phyloP scores from a whole-genome alignment of 1,284 basidiomycete species.

The Fomitopsis betulina region DNA sequence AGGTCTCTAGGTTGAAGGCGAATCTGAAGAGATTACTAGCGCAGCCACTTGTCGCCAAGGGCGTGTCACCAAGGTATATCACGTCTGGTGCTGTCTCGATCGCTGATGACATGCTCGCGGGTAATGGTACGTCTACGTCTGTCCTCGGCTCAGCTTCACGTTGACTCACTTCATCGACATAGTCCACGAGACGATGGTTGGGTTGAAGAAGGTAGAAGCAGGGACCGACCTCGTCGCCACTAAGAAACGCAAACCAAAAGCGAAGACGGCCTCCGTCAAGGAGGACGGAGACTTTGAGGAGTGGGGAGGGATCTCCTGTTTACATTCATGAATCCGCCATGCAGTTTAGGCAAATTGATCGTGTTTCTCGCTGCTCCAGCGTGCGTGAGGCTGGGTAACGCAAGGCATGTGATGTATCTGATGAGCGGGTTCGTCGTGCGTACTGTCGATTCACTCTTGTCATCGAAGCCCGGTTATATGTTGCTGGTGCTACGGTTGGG shows the following conservation, averaged over 20 bases:
- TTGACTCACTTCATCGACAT: not conserved
- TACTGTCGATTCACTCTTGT: no score
- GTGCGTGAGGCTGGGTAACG: no score
- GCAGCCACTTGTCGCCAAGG: constrained; percentile 79
- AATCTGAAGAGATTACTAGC: constrained; percentile 72
- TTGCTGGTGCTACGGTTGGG: no score
- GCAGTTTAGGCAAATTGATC: no score
- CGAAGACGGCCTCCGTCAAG: constrained; percentile 8
- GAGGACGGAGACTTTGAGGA: constrained; percentile 24
- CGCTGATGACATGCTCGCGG: constrained; percentile 75
- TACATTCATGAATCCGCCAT: no score
- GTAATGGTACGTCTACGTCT: constrained; percentile 61
- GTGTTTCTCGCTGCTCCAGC: no score
- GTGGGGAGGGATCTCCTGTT: constrained; percentile 23
- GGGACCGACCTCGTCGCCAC: constrained; percentile 25
- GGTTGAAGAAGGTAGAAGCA: constrained; percentile 30
- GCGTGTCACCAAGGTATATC: constrained; percentile 83
- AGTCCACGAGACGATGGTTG: constrained; percentile 33
- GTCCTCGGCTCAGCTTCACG: not conserved
- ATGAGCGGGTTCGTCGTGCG: no score
- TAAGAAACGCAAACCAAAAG: constrained; percentile 22
- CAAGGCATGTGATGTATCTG: no score
- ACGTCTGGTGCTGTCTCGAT: constrained; percentile 81
- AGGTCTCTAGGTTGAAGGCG: constrained; percentile 60
- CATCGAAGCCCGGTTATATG: no score